Base-by-base conservation (phyloP, 192 early-diverging fungal genomes). In the Backusella macrospora region DNA sequence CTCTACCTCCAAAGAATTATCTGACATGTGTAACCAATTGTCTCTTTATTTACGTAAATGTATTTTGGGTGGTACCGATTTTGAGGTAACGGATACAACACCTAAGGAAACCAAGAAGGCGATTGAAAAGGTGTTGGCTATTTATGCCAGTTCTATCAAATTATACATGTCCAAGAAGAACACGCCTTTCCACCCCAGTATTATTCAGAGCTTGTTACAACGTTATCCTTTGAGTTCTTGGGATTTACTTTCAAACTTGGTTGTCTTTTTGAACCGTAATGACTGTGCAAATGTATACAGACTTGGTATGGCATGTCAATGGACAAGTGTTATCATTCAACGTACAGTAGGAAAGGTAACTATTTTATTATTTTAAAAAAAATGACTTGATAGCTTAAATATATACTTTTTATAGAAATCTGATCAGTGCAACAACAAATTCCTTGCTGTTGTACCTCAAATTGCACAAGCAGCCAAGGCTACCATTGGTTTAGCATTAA, bases 131-230 rank as follows among this genome's bases (percentile, higher is more conserved):
- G 78, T 87, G 16, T 72, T 86, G 15, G 75, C 73, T 15, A 78
- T 91, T 45, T 93, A 95, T 77, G 71, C 47, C 29, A 82, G 65
- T 0, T 84, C 92, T 1, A 80, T 93, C 72, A 78, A 72, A n/a
- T 86, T 93, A 76, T 95, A 91, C 79, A 87, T 95, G 88, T 85
- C 89, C 52, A 86, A 86, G 73, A 91, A 92, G 79, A 88, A 90
- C 45, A 88, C 88, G 62, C 88, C 88, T 68, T 68, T 96, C 70
- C 85, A 89, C 65, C 79, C 88, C 16, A 86, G 83, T 49, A 86
- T 96, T 76, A 93, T 96, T 80, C 69, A 89, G 26, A 82, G 84
- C 10, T 81, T 92, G 23, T 73, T 90, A 66, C 82, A 86, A n/a
- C 82, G 88, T 34, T 88, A 86, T 71, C 87, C 90, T 18, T 72